Percentiles rank a stretch among this genome's conserved stretches.
Evolutionary conservation across 805 yeast species (phyloP).

Genomic region (Wickerhamomyces silvicola): DNA sequence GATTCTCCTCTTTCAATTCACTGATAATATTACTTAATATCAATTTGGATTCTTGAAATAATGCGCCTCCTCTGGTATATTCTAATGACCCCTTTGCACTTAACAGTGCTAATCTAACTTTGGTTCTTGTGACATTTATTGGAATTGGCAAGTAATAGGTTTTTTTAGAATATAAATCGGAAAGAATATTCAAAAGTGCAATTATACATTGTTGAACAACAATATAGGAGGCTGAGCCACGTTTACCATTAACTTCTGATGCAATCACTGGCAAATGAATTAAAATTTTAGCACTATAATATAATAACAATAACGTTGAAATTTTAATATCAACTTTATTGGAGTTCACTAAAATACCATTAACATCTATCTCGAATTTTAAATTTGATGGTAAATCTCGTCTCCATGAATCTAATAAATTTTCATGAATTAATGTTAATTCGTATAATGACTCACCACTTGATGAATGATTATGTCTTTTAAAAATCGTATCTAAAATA

Average conservation of each 20-base stretch:
- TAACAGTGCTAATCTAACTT: slow-evolving; percentile 54
- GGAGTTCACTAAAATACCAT: slow-evolving; percentile 38
- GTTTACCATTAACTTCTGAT: slow-evolving; percentile 22
- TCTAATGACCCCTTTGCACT: slow-evolving; percentile 76
- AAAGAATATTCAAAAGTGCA: slow-evolving; percentile 50
- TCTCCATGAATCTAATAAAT: slow-evolving; percentile 74
- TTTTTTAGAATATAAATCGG: slow-evolving; percentile 33
- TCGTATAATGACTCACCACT: slow-evolving; percentile 19
- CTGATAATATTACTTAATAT: slow-evolving; percentile 45
- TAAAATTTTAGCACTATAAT: slow-evolving; percentile 56
- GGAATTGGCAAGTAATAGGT: slow-evolving; percentile 54
- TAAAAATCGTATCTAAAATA: slow-evolving; percentile 64
- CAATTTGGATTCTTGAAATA: slow-evolving; percentile 62
- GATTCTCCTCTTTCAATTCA: slow-evolving; percentile 45
- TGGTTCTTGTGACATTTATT: slow-evolving; percentile 52
- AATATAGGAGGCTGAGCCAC: slow-evolving; percentile 52
- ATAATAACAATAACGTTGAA: slow-evolving; percentile 44
- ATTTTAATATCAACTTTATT: slow-evolving; percentile 23
- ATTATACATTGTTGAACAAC: slow-evolving; percentile 63
- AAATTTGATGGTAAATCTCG: slow-evolving; percentile 56
- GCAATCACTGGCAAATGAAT: slow-evolving; percentile 61
- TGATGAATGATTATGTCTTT: slow-evolving; percentile 32
- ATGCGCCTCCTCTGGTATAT: slow-evolving; percentile 75
- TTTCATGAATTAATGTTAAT: slow-evolving; percentile 44
- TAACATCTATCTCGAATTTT: slow-evolving; percentile 57